These are phyloP conservation scores for Pseudogymnoascus sp. DNA, from an alignment of 2,329 filamentous ascomycete genomes.

Conservation along the genomic window DNA sequence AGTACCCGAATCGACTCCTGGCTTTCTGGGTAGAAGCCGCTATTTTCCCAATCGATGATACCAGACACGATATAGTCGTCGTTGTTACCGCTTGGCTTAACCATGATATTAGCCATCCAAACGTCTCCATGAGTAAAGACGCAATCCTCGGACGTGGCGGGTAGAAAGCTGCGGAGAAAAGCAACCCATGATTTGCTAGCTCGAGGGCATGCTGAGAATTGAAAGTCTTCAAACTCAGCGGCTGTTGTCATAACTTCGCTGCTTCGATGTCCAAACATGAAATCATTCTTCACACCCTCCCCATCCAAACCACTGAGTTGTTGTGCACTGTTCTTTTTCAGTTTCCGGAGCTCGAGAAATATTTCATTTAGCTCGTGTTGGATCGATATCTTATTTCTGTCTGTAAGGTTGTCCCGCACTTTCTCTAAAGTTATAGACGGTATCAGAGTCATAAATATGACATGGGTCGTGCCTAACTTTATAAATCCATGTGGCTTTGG, in stretches of 20 bases:
- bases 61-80: slow-evolving; percentile 12
- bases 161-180: slow-evolving; percentile 15
- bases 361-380: slow-evolving; percentile 11
- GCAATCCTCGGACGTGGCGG: not conserved
- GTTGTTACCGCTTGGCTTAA: slow-evolving; percentile 10
- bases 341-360: slow-evolving; percentile 11
- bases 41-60: slow-evolving; percentile 16
- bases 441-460: slow-evolving; percentile 15
- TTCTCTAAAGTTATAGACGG: slow-evolving; percentile 11
- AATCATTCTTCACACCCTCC: slow-evolving; percentile 13
- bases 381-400: slow-evolving; percentile 12
- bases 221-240: slow-evolving; percentile 14
- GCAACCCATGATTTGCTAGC: slow-evolving; percentile 9
- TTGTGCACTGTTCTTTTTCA: not conserved
- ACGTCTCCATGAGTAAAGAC: slow-evolving; percentile 18
- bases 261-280: not conserved
- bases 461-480: slow-evolving; percentile 9
- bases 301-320: slow-evolving; percentile 10
- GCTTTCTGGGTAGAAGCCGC: slow-evolving; percentile 16
- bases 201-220: slow-evolving; percentile 13
- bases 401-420: slow-evolving; percentile 12
- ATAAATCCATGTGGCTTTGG: slow-evolving; percentile 15
- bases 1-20: slow-evolving; percentile 10
- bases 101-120: slow-evolving; percentile 16
- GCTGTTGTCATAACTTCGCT: slow-evolving; percentile 13